Evolutionary conservation across 352 stramenopile species (phyloP).

Genomic region (Phytophthora macrochlamydospora): DNA sequence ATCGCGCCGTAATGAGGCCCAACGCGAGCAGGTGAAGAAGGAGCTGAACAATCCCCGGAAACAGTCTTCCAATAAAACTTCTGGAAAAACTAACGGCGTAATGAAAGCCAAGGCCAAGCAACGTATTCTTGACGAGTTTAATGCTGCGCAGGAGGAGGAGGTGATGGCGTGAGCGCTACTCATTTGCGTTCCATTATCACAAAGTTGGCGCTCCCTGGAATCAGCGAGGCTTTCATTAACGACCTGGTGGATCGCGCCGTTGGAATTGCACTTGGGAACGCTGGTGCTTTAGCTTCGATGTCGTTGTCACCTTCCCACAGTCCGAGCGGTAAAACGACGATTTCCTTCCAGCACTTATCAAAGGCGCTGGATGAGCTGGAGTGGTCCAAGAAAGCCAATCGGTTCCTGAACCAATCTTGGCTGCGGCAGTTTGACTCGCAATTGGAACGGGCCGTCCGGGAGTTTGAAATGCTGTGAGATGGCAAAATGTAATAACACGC

Average conservation of each 20-base stretch:
- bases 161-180: slow-evolving; percentile 39
- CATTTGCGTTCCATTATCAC: slow-evolving; percentile 56
- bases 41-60: slow-evolving; percentile 57
- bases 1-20: slow-evolving; percentile 66
- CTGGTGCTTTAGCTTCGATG: neutral
- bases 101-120: slow-evolving; percentile 56
- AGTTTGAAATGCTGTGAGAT: slow-evolving; percentile 67
- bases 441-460: slow-evolving; percentile 68
- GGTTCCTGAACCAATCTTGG: slow-evolving; percentile 82
- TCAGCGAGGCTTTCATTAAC: slow-evolving; percentile 54
- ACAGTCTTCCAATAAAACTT: slow-evolving; percentile 34
- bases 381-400: slow-evolving; percentile 72
- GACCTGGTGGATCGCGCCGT: slow-evolving; percentile 49
- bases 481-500: neutral
- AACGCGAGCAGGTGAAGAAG: slow-evolving; percentile 76
- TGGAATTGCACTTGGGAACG: slow-evolving; percentile 12
- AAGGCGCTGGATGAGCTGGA: slow-evolving; percentile 66
- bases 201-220: slow-evolving; percentile 52
- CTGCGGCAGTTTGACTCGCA: slow-evolving; percentile 83
- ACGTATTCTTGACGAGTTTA: slow-evolving; percentile 73
- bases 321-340: slow-evolving; percentile 15
- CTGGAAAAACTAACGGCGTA: slow-evolving; percentile 33
- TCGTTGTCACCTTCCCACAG: slow-evolving; percentile 6
- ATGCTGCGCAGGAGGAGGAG: slow-evolving; percentile 39
- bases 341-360: slow-evolving; percentile 58